Evolutionary conservation across 2,329 filamentous ascomycete genomes (phyloP).

Genomic region (Fusarium hainanense): DNA sequence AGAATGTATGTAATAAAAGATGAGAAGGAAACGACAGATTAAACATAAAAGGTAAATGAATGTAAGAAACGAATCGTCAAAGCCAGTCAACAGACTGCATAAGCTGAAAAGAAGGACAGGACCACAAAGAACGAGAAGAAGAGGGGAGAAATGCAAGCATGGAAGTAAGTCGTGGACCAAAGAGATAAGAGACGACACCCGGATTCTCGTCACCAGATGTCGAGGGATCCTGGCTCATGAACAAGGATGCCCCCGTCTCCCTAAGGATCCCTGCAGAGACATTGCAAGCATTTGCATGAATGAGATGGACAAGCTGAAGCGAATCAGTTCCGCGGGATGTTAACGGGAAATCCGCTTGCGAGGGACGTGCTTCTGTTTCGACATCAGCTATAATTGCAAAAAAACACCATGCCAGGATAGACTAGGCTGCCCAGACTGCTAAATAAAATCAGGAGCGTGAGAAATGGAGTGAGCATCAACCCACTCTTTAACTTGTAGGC

Average conservation of each 20-base stretch:
- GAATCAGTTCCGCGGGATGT: conserved; percentile 30
- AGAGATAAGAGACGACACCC: conserved; percentile 30
- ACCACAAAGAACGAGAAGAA: conserved; percentile 26
- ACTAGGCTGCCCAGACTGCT: not conserved
- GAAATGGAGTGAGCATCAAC: conserved; percentile 28
- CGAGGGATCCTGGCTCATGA: conserved; percentile 33
- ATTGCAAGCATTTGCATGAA: conserved; percentile 44
- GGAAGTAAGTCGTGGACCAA: conserved; percentile 17
- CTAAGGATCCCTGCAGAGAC: conserved; percentile 21
- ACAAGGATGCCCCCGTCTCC: conserved; percentile 14
- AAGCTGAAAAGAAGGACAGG: conserved; percentile 15
- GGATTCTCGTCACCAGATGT: conserved; percentile 31
- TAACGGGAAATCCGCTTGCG: conserved; percentile 31
- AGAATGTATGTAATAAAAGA: conserved; percentile 24
- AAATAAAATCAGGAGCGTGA: conserved; percentile 19
- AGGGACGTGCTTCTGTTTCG: conserved; percentile 42
- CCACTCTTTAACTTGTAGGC: conserved; percentile 15
- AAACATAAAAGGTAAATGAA: conserved; percentile 22
- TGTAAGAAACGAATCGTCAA: conserved; percentile 35
- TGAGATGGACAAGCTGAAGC: conserved; percentile 17
- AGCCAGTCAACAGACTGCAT: conserved; percentile 27
- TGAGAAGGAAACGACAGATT: conserved; percentile 20
- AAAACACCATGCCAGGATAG: conserved; percentile 7
- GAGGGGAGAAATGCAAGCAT: conserved; percentile 12
- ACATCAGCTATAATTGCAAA: conserved; percentile 37